These are phyloP conservation scores for Sphaerulina populicola DNA, from an alignment of 2,329 filamentous ascomycete genomes.

Conservation along the genomic window DNA sequence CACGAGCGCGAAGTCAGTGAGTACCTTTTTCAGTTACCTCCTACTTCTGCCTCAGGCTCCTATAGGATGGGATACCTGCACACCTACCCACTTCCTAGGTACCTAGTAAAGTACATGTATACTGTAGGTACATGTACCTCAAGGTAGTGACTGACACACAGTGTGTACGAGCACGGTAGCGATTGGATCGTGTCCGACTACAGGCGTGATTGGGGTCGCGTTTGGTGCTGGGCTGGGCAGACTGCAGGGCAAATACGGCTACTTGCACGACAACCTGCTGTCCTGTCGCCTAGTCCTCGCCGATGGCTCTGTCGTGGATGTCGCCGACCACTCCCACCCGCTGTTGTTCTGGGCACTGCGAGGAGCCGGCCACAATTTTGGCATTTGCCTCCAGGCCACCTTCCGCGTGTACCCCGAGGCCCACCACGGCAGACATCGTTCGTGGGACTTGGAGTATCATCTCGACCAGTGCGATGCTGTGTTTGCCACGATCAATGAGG, in stretches of 20 bases:
- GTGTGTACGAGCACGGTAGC: no score
- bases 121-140: no score
- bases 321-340: slow-evolving; percentile 1
- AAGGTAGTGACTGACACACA: no score
- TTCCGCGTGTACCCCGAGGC: slow-evolving; percentile 2
- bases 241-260: slow-evolving; percentile 9
- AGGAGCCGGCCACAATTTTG: slow-evolving; percentile 20
- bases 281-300: slow-evolving; percentile 3
- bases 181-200: slow-evolving; percentile 3
- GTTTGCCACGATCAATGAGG: slow-evolving; percentile 2
- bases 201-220: slow-evolving; percentile 6
- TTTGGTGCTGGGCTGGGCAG: slow-evolving; percentile 10
- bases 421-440: neutral
- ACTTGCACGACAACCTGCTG: slow-evolving; percentile 8
- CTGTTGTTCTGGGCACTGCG: slow-evolving; percentile 21
- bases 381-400: slow-evolving; percentile 8
- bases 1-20: slow-evolving; percentile 3
- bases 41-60: no score
- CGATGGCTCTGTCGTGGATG: neutral
- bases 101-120: no score
- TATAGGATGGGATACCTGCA: no score
- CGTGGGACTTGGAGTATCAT: slow-evolving; percentile 8
- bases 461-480: slow-evolving; percentile 9
- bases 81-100: no score
- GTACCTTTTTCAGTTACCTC: no score